Evolutionary conservation across 1,139 yeast genomes (phyloP).

Genomic region (Eremothecium gossypii): DNA sequence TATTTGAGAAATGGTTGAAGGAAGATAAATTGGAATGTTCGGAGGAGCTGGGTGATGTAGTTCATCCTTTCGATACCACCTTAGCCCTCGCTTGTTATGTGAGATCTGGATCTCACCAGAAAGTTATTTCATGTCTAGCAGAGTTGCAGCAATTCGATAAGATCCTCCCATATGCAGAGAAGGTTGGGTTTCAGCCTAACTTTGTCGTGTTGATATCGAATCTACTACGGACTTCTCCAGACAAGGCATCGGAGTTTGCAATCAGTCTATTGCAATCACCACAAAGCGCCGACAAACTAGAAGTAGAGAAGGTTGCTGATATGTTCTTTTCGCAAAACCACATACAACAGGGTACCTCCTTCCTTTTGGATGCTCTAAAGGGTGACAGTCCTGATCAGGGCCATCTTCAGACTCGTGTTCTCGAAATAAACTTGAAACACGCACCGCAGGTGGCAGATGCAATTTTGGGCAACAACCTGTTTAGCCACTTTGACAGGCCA

Average conservation of each 20-base stretch:
- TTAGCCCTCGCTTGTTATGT: slow-evolving; percentile 87
- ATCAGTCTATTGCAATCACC: slow-evolving; percentile 64
- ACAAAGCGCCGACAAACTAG: slow-evolving; percentile 53
- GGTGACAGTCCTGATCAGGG: slow-evolving; percentile 93
- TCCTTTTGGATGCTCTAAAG: slow-evolving; percentile 89
- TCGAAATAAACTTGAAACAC: slow-evolving; percentile 85
- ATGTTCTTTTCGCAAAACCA: slow-evolving; percentile 90
- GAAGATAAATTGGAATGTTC: slow-evolving; percentile 90
- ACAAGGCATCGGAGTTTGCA: slow-evolving; percentile 95
- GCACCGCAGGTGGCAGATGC: slow-evolving; percentile 99
- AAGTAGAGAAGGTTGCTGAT: slow-evolving; percentile 83
- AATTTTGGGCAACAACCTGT: slow-evolving; percentile 89
- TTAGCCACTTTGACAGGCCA: slow-evolving; percentile 90
- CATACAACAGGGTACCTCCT: slow-evolving; percentile 98
- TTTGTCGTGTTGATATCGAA: slow-evolving; percentile 84
- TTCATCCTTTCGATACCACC: slow-evolving; percentile 76
- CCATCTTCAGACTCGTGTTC: slow-evolving; percentile 86
- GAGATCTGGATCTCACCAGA: slow-evolving; percentile 74
- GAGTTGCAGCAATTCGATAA: slow-evolving; percentile 96
- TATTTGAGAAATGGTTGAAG: slow-evolving; percentile 92
- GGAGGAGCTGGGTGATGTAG: slow-evolving; percentile 95
- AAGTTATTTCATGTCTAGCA: slow-evolving; percentile 87
- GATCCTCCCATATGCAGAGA: slow-evolving; percentile 87
- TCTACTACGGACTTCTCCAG: slow-evolving; percentile 89
- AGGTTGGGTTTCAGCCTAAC: slow-evolving; percentile 83